Conservation (phyloP, 2,329 filamentous ascomycete species). For the Metarhizium rileyi region DNA sequence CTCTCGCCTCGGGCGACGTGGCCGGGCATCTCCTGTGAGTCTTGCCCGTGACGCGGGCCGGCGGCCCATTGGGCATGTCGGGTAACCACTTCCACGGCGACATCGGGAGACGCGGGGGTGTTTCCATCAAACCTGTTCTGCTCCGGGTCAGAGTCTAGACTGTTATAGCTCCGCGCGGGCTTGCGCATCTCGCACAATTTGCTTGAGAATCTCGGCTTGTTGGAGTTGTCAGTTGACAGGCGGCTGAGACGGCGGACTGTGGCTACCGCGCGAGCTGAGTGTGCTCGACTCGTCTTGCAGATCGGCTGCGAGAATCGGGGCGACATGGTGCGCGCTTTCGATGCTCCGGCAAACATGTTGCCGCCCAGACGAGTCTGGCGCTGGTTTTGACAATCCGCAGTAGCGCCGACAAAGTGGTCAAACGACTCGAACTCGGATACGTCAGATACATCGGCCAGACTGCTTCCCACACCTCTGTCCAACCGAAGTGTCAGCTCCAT, state of each 20-base stretch:
- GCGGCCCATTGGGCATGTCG: slow-evolving; percentile 1
- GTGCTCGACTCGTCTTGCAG: slow-evolving; percentile 11
- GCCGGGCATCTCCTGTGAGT: slow-evolving; percentile 7
- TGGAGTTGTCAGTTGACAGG: slow-evolving; percentile 12
- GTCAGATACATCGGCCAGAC: slow-evolving; percentile 36
- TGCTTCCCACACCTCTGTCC: slow-evolving; percentile 28
- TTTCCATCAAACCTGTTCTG: neutral
- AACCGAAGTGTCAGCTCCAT: slow-evolving; percentile 14
- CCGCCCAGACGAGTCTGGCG: slow-evolving; percentile 8
- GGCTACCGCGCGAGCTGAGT: slow-evolving; percentile 13
- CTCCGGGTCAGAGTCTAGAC: slow-evolving; percentile 18
- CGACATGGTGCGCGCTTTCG: neutral
- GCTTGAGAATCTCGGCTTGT: neutral
- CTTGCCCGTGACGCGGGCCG: neutral
- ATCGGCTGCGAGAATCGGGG: slow-evolving; percentile 9
- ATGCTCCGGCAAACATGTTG: neutral
- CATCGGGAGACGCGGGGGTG: neutral
- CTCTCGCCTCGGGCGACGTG: neutral
- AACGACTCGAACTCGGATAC: slow-evolving; percentile 11
- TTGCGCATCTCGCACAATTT: slow-evolving; percentile 14
- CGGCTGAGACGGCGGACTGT: slow-evolving; percentile 16
- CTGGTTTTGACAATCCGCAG: neutral
- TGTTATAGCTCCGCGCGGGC: slow-evolving; percentile 20
- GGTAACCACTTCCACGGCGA: neutral
- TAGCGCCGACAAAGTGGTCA: slow-evolving; percentile 4